Evolutionary conservation across 257 asterid genomes (phyloP).

Genomic region (Salvia hispanica): DNA sequence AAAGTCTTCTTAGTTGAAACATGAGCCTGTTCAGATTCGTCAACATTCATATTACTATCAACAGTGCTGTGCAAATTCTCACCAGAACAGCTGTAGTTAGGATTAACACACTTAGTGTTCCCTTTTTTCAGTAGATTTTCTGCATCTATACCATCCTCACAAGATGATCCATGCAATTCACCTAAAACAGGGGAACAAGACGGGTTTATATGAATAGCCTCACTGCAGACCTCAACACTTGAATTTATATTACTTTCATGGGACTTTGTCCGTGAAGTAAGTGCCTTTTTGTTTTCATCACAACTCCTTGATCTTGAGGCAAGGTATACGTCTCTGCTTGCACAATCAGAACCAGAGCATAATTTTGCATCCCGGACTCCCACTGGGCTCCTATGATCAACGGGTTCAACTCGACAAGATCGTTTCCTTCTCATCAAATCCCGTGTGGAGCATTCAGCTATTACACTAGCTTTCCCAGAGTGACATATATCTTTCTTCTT

Average conservation of each 20-base stretch:
- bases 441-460: conserved; percentile 67
- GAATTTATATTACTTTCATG: conserved; percentile 33
- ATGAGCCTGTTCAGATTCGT: conserved; percentile 31
- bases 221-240: conserved; percentile 29
- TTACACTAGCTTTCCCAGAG: conserved; percentile 40
- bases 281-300: conserved; percentile 33
- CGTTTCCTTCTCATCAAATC: conserved; percentile 91
- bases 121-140: conserved; percentile 31
- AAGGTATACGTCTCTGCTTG: conserved; percentile 33
- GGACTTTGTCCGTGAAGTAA: conserved; percentile 35
- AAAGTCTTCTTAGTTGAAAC: conserved; percentile 22
- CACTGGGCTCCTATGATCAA: conserved; percentile 40
- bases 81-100: conserved; percentile 25
- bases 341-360: conserved; percentile 39
- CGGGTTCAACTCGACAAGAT: conserved; percentile 50
- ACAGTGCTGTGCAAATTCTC: conserved; percentile 32
- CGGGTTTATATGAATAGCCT: conserved; percentile 38
- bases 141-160: conserved; percentile 30
- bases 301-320: conserved; percentile 31
- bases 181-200: conserved; percentile 32
- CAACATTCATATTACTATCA: conserved; percentile 29
- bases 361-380: conserved; percentile 37
- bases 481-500: conserved; percentile 33
- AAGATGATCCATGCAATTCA: conserved; percentile 37
- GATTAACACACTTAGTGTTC: conserved; percentile 32